Conservation (phyloP, 352 stramenopile species). For the Pythium dissotocum region DNA sequence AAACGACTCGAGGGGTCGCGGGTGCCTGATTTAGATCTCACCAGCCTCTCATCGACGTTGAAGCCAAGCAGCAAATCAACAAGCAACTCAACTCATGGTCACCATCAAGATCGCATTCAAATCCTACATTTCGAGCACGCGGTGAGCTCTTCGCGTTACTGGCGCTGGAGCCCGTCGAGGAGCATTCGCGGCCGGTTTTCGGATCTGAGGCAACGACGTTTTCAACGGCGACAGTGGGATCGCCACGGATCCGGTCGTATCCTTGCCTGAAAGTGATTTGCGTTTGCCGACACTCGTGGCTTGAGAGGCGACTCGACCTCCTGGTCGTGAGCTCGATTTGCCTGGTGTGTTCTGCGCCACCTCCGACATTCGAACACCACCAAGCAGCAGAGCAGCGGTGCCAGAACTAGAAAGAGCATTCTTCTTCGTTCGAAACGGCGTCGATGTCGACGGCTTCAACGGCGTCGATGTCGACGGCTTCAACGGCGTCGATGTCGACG, state of each 20-base stretch:
- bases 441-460: not conserved
- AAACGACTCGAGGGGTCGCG: not conserved
- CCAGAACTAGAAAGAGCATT: not conserved
- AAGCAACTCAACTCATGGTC: not conserved
- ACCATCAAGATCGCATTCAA: not conserved
- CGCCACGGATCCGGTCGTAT: not conserved
- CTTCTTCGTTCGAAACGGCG: not conserved
- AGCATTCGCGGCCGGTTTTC: not conserved
- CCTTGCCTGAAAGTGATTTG: not conserved
- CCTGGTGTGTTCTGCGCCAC: not conserved
- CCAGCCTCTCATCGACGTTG: not conserved
- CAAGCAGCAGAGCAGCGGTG: not conserved
- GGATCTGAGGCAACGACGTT: conserved; percentile 6
- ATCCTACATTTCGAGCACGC: not conserved
- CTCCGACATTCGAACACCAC: not conserved
- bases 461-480: not conserved
- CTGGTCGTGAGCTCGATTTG: not conserved
- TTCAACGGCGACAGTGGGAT: not conserved
- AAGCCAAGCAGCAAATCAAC: not conserved
- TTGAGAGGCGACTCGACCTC: not conserved
- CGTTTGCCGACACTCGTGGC: conserved; percentile 3
- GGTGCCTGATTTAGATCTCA: not conserved
- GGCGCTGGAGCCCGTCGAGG: conserved; percentile 1
- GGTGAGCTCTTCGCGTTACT: not conserved
- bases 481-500: too few species aligned